Conservation (phyloP, 495 filamentous ascomycete genomes). For the Haplographium delicatum region DNA sequence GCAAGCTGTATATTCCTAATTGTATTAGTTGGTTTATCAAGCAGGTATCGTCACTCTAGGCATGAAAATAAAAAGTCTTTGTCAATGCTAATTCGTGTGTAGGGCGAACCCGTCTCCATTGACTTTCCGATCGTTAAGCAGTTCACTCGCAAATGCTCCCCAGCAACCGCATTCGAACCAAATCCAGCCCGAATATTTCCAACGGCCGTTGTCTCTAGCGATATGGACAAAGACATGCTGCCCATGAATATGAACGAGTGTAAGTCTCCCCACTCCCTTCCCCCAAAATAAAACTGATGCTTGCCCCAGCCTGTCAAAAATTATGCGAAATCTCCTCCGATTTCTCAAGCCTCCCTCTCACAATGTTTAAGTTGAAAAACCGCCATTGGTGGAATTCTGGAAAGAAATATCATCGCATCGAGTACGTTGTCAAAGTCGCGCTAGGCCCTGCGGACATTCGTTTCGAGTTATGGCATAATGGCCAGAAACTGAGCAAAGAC, state of each 20-base stretch:
- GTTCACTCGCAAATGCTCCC: slow-evolving; percentile 32
- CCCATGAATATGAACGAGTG: slow-evolving; percentile 29
- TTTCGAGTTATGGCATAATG: slow-evolving; percentile 50
- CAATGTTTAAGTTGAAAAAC: slow-evolving; percentile 35
- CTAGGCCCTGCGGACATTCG: slow-evolving; percentile 50
- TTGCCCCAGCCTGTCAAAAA: slow-evolving; percentile 24
- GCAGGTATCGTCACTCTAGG: not conserved
- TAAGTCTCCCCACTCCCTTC: slow-evolving; percentile 9
- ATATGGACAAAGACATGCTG: slow-evolving; percentile 25
- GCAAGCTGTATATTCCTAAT: slow-evolving; percentile 12
- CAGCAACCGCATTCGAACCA: slow-evolving; percentile 13
- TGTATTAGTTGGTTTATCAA: slow-evolving; percentile 18
- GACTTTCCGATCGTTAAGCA: slow-evolving; percentile 33
- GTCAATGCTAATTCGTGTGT: not conserved
- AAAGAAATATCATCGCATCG: slow-evolving; percentile 32
- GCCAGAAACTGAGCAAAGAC: slow-evolving; percentile 31
- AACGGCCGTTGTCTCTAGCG: slow-evolving; percentile 30
- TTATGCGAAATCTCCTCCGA: slow-evolving; percentile 35
- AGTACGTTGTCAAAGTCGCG: slow-evolving; percentile 37
- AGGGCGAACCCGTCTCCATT: slow-evolving; percentile 33
- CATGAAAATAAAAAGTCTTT: no score
- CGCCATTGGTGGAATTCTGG: slow-evolving; percentile 33
- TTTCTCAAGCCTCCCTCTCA: slow-evolving; percentile 29
- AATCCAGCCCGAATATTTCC: slow-evolving; percentile 31
- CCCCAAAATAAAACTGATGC: not conserved